A percentile compares a stretch with the other conserved stretches of the same genome.
These are phyloP conservation scores for Euryodendron excelsum DNA, from an alignment of 148 eudicot species.

Conservation along the genomic window DNA sequence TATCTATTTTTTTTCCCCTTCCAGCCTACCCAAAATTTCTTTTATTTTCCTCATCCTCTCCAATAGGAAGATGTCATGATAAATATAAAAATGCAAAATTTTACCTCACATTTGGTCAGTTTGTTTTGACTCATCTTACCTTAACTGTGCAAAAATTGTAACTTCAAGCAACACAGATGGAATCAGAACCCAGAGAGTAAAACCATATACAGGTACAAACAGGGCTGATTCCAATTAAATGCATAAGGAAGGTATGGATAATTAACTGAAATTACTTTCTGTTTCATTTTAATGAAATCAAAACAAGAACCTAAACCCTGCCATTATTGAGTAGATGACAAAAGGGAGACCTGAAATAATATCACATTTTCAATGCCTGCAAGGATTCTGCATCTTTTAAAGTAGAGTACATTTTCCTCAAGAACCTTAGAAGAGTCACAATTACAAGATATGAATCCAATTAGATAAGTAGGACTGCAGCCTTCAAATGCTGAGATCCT, in stretches of 20 bases:
- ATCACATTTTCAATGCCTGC: neutral
- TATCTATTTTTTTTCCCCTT: neutral
- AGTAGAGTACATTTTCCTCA: neutral
- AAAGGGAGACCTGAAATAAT: neutral
- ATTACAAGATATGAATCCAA: neutral
- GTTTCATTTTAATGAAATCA: neutral
- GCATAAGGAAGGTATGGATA: neutral
- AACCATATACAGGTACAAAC: neutral
- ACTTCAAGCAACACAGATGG: neutral
- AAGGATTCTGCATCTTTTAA: neutral
- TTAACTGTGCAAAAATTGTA: neutral
- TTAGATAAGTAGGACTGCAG: neutral
- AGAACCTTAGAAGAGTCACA: neutral
- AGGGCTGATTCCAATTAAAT: neutral
- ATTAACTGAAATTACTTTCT: neutral
- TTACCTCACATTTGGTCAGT: neutral
- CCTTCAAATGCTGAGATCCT: neutral
- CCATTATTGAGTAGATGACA: neutral
- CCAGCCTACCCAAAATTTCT: neutral
- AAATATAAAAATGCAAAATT: too few species aligned
- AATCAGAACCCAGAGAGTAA: neutral
- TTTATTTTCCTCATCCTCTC: neutral
- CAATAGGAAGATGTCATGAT: neutral
- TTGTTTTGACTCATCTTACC: neutral
- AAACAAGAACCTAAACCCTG: neutral